Conservation (phyloP, 2,329 filamentous ascomycete genomes). For the Fusarium praegraminearum region DNA sequence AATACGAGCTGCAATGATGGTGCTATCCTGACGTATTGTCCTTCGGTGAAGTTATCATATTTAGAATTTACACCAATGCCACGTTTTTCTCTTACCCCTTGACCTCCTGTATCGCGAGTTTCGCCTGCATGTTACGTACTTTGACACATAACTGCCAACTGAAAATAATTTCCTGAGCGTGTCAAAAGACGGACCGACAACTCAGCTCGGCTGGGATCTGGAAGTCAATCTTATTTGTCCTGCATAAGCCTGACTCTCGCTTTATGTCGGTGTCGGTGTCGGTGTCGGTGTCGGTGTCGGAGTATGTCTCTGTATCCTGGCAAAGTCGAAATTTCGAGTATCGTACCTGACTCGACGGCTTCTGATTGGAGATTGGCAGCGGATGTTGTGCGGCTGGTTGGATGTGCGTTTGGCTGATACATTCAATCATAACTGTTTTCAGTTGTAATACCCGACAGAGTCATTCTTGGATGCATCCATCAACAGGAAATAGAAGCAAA, state of each 20-base stretch:
- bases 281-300: slow-evolving; percentile 18
- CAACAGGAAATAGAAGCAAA: slow-evolving; percentile 22
- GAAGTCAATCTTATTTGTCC: slow-evolving; percentile 30
- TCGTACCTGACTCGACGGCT: slow-evolving; percentile 26
- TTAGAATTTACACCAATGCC: slow-evolving; percentile 5
- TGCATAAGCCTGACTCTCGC: slow-evolving; percentile 23
- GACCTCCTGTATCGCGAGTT: slow-evolving; percentile 35
- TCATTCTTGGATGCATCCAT: slow-evolving; percentile 18
- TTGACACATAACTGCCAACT: not conserved
- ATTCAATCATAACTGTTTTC: slow-evolving; percentile 2
- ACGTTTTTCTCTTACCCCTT: slow-evolving; percentile 17
- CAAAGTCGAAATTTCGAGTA: slow-evolving; percentile 6
- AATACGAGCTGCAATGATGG: slow-evolving; percentile 23
- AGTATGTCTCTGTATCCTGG: not conserved
- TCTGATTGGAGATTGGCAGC: slow-evolving; percentile 34
- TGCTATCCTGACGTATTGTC: slow-evolving; percentile 7
- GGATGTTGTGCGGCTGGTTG: not conserved
- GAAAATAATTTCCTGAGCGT: slow-evolving; percentile 20
- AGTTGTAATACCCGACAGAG: not conserved
- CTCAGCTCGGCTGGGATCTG: slow-evolving; percentile 35
- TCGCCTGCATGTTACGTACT: slow-evolving; percentile 30
- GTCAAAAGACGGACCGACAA: slow-evolving; percentile 33
- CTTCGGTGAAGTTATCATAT: slow-evolving; percentile 22
- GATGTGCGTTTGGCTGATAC: not conserved
- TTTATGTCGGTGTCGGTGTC: slow-evolving; percentile 26